A percentile compares a stretch with the other conserved stretches of the same genome.
Evolutionary conservation across 257 asterid species (phyloP).

Genomic region (Plantago major): DNA sequence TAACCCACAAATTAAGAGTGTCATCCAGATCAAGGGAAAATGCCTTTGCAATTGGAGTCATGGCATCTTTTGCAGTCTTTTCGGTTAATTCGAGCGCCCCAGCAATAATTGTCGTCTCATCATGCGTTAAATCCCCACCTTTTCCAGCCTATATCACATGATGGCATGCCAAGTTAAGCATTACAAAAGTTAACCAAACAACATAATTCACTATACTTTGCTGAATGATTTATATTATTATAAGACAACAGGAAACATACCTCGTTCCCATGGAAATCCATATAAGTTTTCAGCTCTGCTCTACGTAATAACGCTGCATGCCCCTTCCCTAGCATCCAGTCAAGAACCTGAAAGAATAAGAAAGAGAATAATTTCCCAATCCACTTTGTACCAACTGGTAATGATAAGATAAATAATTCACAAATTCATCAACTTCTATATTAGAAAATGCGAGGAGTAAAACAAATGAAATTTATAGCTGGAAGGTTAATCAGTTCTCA

Average conservation of each 20-base stretch:
- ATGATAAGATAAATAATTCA: neutral
- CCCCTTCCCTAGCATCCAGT: slow-evolving; percentile 97
- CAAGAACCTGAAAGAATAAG: slow-evolving; percentile 58
- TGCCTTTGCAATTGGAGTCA: slow-evolving; percentile 95
- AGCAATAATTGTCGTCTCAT: slow-evolving; percentile 94
- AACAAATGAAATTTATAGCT: neutral
- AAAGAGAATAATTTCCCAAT: neutral
- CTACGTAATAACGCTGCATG: slow-evolving; percentile 89
- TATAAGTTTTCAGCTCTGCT: slow-evolving; percentile 97
- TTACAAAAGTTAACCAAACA: slow-evolving; percentile 6
- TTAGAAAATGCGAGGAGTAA: neutral
- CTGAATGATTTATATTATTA: too few species aligned
- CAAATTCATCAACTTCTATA: slow-evolving; percentile 5
- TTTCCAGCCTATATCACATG: slow-evolving; percentile 98
- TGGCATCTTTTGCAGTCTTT: slow-evolving; percentile 94
- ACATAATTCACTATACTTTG: neutral
- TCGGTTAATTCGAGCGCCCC: slow-evolving; percentile 92
- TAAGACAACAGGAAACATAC: slow-evolving; percentile 22
- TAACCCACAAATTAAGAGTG: slow-evolving; percentile 83
- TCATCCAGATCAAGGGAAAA: slow-evolving; percentile 91
- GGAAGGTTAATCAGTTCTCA: neutral
- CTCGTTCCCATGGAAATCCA: slow-evolving; percentile 98
- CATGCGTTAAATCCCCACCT: slow-evolving; percentile 98
- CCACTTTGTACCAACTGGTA: too few species aligned
- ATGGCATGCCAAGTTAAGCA: slow-evolving; percentile 14